phyloP scores from a whole-genome alignment of 305 asterid species.

The Solanum chacoense region DNA sequence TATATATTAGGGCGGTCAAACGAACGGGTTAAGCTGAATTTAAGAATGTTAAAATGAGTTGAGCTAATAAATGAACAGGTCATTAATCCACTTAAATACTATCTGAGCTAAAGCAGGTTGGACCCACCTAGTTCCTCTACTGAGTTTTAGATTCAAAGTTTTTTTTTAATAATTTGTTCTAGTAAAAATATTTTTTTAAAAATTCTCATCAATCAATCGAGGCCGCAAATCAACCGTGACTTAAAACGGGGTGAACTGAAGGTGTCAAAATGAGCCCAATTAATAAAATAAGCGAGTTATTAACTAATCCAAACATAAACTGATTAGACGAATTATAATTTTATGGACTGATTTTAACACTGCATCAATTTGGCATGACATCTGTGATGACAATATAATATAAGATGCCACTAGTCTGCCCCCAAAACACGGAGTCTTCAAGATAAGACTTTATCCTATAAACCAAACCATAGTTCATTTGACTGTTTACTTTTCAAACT shows the following conservation, averaged over 20 bases:
- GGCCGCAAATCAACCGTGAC: too few species aligned
- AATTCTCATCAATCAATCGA: background rate
- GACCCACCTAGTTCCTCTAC: background rate
- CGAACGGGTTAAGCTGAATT: background rate
- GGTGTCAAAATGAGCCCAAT: accelerated
- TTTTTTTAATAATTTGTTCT: too few species aligned
- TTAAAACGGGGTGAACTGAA: background rate
- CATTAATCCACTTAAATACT: too few species aligned
- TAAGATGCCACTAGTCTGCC: background rate
- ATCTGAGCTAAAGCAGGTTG: too few species aligned
- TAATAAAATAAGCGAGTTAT: too few species aligned
- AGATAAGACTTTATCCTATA: background rate
- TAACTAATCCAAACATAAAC: background rate
- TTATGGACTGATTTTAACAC: background rate
- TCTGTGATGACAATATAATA: background rate
- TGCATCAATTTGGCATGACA: background rate
- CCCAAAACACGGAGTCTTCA: background rate
- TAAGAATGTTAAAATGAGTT: accelerated
- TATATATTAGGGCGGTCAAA: too few species aligned
- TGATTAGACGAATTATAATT: too few species aligned
- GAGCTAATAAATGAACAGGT: too few species aligned
- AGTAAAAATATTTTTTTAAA: too few species aligned
- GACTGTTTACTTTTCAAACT: background rate
- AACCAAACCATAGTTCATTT: background rate
- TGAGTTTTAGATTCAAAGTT: background rate